A percentile compares a stretch with the other conserved stretches of the same genome.
Conservation (phyloP, 192 early-diverging fungal genomes). For the Entomortierella lignicola region DNA sequence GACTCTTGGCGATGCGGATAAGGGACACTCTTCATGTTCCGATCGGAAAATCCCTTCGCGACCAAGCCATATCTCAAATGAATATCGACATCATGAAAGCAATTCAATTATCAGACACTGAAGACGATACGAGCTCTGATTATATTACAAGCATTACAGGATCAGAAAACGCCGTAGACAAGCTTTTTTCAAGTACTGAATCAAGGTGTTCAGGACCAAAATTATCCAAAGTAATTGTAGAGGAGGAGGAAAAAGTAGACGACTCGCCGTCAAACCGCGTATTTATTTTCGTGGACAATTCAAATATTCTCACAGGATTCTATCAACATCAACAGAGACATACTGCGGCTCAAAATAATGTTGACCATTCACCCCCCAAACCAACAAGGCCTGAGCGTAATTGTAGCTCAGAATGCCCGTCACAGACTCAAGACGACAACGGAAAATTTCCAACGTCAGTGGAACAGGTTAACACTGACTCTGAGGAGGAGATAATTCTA, state of each 20-base stretch:
- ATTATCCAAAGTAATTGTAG: too few relatives aligned
- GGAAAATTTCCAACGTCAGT: too few relatives aligned
- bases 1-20: slow-evolving; percentile 21
- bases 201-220: too few relatives aligned
- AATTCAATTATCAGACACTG: background rate
- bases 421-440: background rate
- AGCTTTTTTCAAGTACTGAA: too few relatives aligned
- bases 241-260: background rate
- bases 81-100: background rate
- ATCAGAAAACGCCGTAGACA: too few relatives aligned
- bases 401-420: background rate
- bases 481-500: slow-evolving; percentile 16
- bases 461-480: slow-evolving; percentile 1
- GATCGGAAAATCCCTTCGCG: background rate
- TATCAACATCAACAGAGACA: slow-evolving; percentile 29
- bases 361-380: background rate
- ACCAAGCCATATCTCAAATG: slow-evolving; percentile 1
- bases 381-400: background rate
- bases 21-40: slow-evolving; percentile 16
- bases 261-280: slow-evolving; percentile 8
- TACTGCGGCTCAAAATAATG: background rate
- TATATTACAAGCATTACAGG: background rate
- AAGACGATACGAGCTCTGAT: background rate
- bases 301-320: slow-evolving; percentile 58
- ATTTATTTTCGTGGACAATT: slow-evolving; percentile 62